Conservation (phyloP, 208 protist genomes). For the Crithidia thermophila region DNA sequence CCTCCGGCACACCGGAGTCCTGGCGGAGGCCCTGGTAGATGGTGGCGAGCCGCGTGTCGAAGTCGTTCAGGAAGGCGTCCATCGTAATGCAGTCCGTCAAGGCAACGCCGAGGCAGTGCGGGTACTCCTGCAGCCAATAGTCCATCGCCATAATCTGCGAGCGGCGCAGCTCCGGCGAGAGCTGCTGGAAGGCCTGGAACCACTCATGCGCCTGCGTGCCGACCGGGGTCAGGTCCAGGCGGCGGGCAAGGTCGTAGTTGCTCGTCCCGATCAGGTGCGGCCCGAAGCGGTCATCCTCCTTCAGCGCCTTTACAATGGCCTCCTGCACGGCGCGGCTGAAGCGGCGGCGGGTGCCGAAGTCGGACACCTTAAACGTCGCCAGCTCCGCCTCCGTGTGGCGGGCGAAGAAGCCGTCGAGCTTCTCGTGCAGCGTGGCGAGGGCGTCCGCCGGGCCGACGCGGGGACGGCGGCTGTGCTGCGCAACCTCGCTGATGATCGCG, state of each 20-base stretch:
- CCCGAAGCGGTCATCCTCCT: slow-evolving; percentile 54
- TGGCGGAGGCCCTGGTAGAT: slow-evolving; percentile 79
- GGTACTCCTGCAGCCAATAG: slow-evolving; percentile 87
- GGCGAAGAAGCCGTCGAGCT: slow-evolving; percentile 69
- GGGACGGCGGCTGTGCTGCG: slow-evolving; percentile 59
- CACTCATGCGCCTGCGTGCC: slow-evolving; percentile 92
- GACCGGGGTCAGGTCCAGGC: slow-evolving; percentile 55
- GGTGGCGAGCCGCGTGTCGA: slow-evolving; percentile 56
- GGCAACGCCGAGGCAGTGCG: slow-evolving; percentile 75
- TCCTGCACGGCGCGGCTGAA: slow-evolving; percentile 85
- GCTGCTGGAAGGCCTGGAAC: slow-evolving; percentile 92
- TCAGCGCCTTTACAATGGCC: slow-evolving; percentile 59
- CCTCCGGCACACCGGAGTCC: slow-evolving; percentile 77
- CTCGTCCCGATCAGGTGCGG: slow-evolving; percentile 76
- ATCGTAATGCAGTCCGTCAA: slow-evolving; percentile 93
- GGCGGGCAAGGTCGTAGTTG: slow-evolving; percentile 84
- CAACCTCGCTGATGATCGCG: slow-evolving; percentile 81
- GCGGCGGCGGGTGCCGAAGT: slow-evolving; percentile 88
- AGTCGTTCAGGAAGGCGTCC: slow-evolving; percentile 86
- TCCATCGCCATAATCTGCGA: slow-evolving; percentile 78
- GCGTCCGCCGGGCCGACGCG: slow-evolving; percentile 51
- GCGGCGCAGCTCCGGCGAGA: slow-evolving; percentile 59
- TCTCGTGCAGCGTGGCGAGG: slow-evolving; percentile 46
- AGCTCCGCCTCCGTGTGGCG: slow-evolving; percentile 47
- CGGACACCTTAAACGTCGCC: slow-evolving; percentile 56